Base-by-base conservation (phyloP, 768 basidiomycete genomes). In the Lactifluus rugatus region DNA sequence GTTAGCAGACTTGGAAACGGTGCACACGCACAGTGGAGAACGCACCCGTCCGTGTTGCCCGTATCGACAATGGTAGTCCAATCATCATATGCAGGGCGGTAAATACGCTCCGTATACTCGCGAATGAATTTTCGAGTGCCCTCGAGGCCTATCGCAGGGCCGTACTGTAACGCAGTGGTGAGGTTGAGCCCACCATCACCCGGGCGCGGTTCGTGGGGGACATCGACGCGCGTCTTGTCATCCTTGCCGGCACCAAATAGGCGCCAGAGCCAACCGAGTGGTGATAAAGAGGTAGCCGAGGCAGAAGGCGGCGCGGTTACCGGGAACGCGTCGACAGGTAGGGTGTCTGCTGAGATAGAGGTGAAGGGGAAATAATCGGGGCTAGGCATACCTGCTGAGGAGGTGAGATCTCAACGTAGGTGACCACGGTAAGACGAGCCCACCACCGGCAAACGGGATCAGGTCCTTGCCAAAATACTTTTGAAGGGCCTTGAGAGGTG, bases 361-460 rank as follows among this genome's bases (percentile, higher is more conserved):
- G 83, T 75, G 66, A 86, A 86, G 0, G 87, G 86, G 68, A 88
- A 91, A 67, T 83, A 84, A 0, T 75, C 76, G 8, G 87, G 81
- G 60, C 74, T 76, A 0, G 89, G 88, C 25, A 86, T 65, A 11
- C 86, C 86, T 84, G 41, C 51, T 37, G 21, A 36, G 9, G 25
- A 26, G 53, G 7, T 23, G 26, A 41, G 41, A 17, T n/a, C 19
- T 6, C 5, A 19, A 10, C 19, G 3, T n/a, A n/a, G n/a, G n/a
- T 31, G 28, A 31, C 28, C 9, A 4, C 1, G 17, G 8, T 39
- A 25, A 25, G 54, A 49, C 5, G 14, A 11, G 67, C 75, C 59
- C 48, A 82, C 88, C 88, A 65, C 87, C 87, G n/a, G 85, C 85
- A 60, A 91, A 72, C 50, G 68, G 71, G 51, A 88, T 78, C 8